Evolutionary conservation across 495 filamentous ascomycete genomes (phyloP), one percentile per base, ranked within the genome.

Genomic region (Corynascus novoguineensis): DNA sequence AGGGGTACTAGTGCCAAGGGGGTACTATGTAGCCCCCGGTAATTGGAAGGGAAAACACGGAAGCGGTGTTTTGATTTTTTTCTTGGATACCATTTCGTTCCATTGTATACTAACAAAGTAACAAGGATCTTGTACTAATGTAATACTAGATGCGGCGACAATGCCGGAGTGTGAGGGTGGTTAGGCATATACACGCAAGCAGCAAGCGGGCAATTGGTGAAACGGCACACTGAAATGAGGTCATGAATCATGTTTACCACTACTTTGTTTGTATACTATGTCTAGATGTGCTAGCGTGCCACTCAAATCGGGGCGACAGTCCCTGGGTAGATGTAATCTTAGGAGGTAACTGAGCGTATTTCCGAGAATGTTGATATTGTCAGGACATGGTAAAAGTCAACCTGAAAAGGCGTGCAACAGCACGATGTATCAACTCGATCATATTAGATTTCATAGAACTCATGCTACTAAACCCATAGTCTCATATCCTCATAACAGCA

Each of bases 61-160:
- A 35, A 35, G 35, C 25, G 3, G 0, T 11, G 28, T 22, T 42
- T 53, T 53, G n/a, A n/a, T n/a, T 14, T 25, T 38, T 51, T 51
- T n/a, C n/a, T 32, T 31, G 41, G 52, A 53, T 48, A 55, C 24
- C 44, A 22, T 40, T 6, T 21, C 22, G 15, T 2, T 44, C 17
- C 8, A 28, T 15, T 56, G 53, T 56, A 53, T 57, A 56, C 53
- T 60, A 56, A 56, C 29, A 44, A 51, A 41, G 19, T 51, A 44
- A 29, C 49, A 29, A 53, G 50, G 50, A 37, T 25, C 27, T 40
- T 50, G 50, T 50, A 55, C 57, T 60, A 60, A 60, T 60, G 57
- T 60, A 60, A 60, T 60, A 46, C 56, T 17, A 37, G 56, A 42
- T 49, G 29, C 42, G 15, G 31, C 46, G 34, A 32, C 19, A 8